Percentiles rank a stretch among this genome's conserved stretches.
phyloP scores from a whole-genome alignment of 495 filamentous ascomycete species.

The Trichoderma reesei region DNA sequence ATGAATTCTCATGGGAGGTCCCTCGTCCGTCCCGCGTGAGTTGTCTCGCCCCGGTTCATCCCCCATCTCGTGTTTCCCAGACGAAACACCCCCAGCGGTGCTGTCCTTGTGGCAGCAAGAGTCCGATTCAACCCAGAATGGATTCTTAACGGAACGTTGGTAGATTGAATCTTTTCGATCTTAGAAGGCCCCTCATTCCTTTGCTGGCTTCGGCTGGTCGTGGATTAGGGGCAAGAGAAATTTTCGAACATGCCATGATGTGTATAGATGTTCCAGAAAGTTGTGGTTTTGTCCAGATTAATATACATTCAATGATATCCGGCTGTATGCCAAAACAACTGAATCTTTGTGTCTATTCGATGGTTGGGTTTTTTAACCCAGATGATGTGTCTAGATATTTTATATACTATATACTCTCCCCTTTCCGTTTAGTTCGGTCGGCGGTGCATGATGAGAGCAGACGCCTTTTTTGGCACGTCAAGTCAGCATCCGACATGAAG shows the following conservation, averaged over 20 bases:
- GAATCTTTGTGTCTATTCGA: neutral
- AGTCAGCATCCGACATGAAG: neutral
- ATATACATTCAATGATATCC: no score
- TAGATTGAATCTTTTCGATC: constrained; percentile 50
- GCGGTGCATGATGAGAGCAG: constrained; percentile 7
- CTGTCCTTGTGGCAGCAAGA: constrained; percentile 41
- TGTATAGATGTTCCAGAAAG: neutral
- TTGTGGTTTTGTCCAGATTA: neutral
- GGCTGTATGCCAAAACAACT: no score
- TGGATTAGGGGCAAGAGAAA: constrained; percentile 69
- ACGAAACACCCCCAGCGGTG: constrained; percentile 34
- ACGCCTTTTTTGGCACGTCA: neutral
- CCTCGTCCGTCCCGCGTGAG: neutral
- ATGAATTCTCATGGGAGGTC: constrained; percentile 1
- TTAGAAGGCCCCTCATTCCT: constrained; percentile 54
- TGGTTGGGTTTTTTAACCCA: neutral
- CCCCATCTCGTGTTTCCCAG: constrained; percentile 6
- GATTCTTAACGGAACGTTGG: constrained; percentile 48
- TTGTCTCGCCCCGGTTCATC: neutral
- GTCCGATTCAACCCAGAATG: constrained; percentile 37
- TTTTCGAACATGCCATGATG: constrained; percentile 43
- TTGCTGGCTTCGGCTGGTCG: constrained; percentile 33
- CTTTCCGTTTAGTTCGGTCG: neutral
- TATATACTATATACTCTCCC: neutral
- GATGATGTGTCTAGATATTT: neutral